These are phyloP conservation scores for Phaeosphaeria sp. DNA, from an alignment of 2,329 filamentous ascomycete genomes.

Conservation along the genomic window DNA sequence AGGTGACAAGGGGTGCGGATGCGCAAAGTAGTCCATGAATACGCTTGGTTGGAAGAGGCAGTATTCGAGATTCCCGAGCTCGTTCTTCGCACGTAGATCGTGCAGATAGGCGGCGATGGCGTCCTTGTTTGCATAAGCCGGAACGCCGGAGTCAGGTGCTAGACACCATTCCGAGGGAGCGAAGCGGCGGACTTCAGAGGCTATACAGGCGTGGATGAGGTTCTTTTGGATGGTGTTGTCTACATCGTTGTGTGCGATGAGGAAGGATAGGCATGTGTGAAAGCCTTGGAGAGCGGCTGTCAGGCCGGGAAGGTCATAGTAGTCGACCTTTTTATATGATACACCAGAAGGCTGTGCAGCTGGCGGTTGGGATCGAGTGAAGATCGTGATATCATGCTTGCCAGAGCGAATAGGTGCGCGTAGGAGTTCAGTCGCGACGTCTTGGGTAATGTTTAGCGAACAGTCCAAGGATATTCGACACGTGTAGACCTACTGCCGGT, in stretches of 20 bases:
- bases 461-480: background rate
- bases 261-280: constrained; percentile 56
- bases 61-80: constrained; percentile 62
- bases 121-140: constrained; percentile 61
- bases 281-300: constrained; percentile 51
- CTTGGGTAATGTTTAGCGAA: constrained; percentile 38
- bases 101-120: constrained; percentile 58
- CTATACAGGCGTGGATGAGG: constrained; percentile 40
- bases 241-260: constrained; percentile 41
- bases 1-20: constrained; percentile 56
- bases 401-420: constrained; percentile 56
- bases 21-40: constrained; percentile 63
- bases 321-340: constrained; percentile 54
- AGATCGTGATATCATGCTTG: constrained; percentile 61
- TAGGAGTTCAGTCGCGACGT: constrained; percentile 61
- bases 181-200: constrained; percentile 38
- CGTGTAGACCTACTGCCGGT: constrained; percentile 38
- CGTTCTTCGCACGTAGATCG: constrained; percentile 54
- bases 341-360: constrained; percentile 33
- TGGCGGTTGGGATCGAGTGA: constrained; percentile 52
- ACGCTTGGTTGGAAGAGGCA: constrained; percentile 62
- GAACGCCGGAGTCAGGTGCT: constrained; percentile 44
- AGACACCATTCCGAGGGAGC: constrained; percentile 41
- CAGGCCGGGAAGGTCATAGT: constrained; percentile 51
- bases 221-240: constrained; percentile 35